Evolutionary conservation across 2,329 filamentous ascomycete species (phyloP), one percentile per base, ranked within the genome.

Genomic region (Cladosporium austrohemisphaericum): DNA sequence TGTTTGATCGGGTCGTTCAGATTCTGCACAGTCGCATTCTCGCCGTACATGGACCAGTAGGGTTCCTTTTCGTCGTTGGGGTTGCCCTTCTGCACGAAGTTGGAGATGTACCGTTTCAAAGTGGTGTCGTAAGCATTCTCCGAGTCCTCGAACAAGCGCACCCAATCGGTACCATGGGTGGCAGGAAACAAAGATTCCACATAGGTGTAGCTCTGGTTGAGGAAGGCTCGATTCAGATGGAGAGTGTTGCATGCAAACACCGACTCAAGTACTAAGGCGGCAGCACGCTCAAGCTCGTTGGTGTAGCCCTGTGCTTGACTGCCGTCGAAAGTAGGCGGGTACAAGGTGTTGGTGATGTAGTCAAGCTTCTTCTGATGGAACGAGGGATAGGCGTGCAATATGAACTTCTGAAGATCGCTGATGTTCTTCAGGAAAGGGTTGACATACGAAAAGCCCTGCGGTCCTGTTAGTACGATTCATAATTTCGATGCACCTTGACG

Each of bases 141-240:
- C 0, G 68, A 52, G 3, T 78, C 55, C 55, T 82, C 79, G 43
- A 70, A 61, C n/a, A n/a, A n/a, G n/a, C n/a, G n/a, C n/a, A n/a
- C n/a, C n/a, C n/a, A n/a, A n/a, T n/a, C n/a, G n/a, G n/a, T n/a
- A 14, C 72, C 76, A 57, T 83, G 79, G 28, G 77, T 65, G 6
- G 69, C 77, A 0, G 78, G 77, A 0, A 73, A 73, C 1, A 78
- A 69, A 18, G 71, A 66, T 57, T 81, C 82, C 19, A 74, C 62
- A 64, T 81, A 81, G 2, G 68, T 67, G 59, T 75, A 76, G 0
- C 75, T 75, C 8, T 69, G 43, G 60, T 76, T 76, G 9, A 60
- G 57, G 60, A 66, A 74, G 6, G 72, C 77, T 1, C 63, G 65
- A 48, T 71, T 68, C 3, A 81, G 66, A 57, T 71, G 78, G 57